Evolutionary conservation across 2,329 filamentous ascomycete species (phyloP), one percentile per base, ranked within the genome.

Genomic region (Alternaria incomplexa): DNA sequence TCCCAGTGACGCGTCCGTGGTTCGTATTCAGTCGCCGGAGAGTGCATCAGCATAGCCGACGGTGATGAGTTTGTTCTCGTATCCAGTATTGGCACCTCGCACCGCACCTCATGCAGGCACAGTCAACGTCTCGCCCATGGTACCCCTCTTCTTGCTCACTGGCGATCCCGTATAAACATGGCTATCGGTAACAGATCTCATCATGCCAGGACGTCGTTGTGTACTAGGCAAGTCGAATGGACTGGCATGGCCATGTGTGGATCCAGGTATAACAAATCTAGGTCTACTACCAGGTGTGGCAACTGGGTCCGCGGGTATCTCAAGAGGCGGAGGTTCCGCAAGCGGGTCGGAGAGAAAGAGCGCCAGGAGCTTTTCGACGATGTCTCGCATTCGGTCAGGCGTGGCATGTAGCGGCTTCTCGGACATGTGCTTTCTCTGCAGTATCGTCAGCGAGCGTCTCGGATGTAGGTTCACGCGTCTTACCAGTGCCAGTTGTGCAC

Each of bases 321-420:
- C 64, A 6, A 25, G 44, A 3, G 69, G 64, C 11, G 70, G 32
- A 1, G 71, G 67, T 30, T 73, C 63, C 9, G 71, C 67, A 6
- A 84, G 65, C 6, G 83, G 83, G 69, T 86, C 83, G 9, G 63
- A 77, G 58, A 83, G 83, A 60, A 83, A 85, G 5, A 85, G 76
- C 0, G 69, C 74, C 1, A 86, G 73, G 2, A 86, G 69, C 62
- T 77, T 79, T 55, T 86, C 84, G 1, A 85, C 84, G 0, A 81
- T 78, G 52, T 85, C 82, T 17, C 83, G 78, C 40, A 86, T 67
- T n/a, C 70, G 73, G 45, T 83, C 82, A 1, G 78, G 75, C n/a
- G 81, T 78, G 12, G 74, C 67, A 50, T 81, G 77, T 6, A 86
- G 70, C 6, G 79, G 69, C 45, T 72, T 72, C 1, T 65, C 71